These are phyloP conservation scores for Colletotrichum echinochloae DNA, from an alignment of 2,329 filamentous ascomycete genomes.

Conservation along the genomic window DNA sequence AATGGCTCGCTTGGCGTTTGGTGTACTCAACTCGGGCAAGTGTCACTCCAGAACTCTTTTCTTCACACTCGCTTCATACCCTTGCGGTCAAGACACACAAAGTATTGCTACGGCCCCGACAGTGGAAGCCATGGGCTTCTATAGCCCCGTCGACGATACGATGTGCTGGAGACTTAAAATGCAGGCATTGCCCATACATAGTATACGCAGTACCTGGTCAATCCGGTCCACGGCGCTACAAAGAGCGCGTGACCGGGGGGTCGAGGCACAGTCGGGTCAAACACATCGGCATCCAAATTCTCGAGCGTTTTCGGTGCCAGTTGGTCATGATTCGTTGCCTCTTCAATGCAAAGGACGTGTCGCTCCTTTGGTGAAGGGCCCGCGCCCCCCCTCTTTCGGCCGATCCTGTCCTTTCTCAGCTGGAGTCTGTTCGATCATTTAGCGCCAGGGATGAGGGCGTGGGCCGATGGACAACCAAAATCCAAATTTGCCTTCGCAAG, in stretches of 20 bases:
- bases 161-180: no score
- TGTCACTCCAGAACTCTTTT: background rate
- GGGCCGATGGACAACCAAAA: conserved; percentile 9
- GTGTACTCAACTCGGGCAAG: background rate
- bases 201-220: no score
- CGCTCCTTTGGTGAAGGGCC: conserved; percentile 7
- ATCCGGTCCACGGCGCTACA: conserved; percentile 14
- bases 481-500: conserved; percentile 9
- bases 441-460: conserved; percentile 21
- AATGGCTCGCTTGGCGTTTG: background rate
- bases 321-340: conserved; percentile 18
- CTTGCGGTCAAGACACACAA: background rate
- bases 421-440: conserved; percentile 21
- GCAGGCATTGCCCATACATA: background rate
- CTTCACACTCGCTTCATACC: background rate
- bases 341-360: conserved; percentile 28
- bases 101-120: background rate
- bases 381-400: background rate
- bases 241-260: conserved; percentile 13
- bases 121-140: background rate
- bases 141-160: background rate
- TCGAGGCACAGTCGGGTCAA: background rate
- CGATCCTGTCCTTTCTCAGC: conserved; percentile 25
- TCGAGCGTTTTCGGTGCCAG: conserved; percentile 7
- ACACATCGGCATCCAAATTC: background rate